Conservation (phyloP, 441 rosid species). For the Melastoma candidum region DNA sequence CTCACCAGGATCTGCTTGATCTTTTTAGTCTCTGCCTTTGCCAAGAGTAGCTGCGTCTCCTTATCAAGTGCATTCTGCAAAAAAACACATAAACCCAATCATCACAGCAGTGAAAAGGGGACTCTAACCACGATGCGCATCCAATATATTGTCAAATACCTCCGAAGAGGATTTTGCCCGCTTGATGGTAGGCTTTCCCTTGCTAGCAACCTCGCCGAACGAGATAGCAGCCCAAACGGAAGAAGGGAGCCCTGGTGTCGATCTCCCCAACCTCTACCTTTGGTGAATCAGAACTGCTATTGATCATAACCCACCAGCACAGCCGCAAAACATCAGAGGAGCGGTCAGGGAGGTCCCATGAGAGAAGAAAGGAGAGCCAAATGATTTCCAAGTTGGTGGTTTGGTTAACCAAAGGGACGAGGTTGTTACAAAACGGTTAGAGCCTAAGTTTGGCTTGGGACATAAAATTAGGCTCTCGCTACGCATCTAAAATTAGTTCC, state of each 20-base stretch:
- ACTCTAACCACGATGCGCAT: neutral
- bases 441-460: too few species aligned
- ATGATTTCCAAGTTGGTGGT: too few species aligned
- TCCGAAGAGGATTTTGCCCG: conserved; percentile 55
- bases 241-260: conserved; percentile 84
- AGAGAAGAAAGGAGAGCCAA: too few species aligned
- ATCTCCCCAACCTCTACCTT: conserved; percentile 81
- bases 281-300: conserved; percentile 24
- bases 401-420: too few species aligned
- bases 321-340: too few species aligned
- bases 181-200: conserved; percentile 32
- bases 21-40: conserved; percentile 34
- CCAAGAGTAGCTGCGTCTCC: conserved; percentile 65
- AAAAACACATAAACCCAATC: neutral
- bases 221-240: conserved; percentile 91
- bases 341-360: too few species aligned
- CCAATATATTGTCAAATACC: conserved; percentile 23
- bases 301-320: neutral
- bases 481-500: too few species aligned
- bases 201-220: conserved; percentile 66
- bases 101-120: too few species aligned
- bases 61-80: conserved; percentile 55
- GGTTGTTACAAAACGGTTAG: too few species aligned
- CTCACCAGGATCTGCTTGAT: conserved; percentile 39
- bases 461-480: too few species aligned